These are phyloP conservation scores for Trichoderma endophyticum DNA, from an alignment of 2,329 filamentous ascomycete species.

Conservation along the genomic window DNA sequence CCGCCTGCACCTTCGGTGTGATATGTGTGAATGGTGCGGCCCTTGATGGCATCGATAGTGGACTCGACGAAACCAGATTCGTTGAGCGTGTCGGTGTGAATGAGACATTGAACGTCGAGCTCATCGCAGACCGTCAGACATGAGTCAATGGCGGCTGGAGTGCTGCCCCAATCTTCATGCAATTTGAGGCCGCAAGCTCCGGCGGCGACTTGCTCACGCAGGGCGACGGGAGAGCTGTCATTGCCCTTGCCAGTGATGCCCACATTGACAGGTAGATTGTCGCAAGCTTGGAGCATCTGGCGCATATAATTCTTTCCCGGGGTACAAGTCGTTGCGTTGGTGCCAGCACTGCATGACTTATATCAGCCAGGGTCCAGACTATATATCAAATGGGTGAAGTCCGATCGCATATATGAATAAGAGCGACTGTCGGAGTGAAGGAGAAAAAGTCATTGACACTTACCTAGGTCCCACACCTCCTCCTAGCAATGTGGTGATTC, in stretches of 20 bases:
- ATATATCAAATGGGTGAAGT: too few species aligned
- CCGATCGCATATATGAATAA: not conserved
- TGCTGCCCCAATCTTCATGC: slow-evolving; percentile 94
- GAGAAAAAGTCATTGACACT: slow-evolving; percentile 22
- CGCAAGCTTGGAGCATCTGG: slow-evolving; percentile 86
- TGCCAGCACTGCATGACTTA: slow-evolving; percentile 63
- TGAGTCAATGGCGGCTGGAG: slow-evolving; percentile 85
- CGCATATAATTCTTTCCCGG: slow-evolving; percentile 79
- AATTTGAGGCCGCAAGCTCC: slow-evolving; percentile 89
- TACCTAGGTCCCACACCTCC: slow-evolving; percentile 89
- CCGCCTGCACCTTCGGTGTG: slow-evolving; percentile 95
- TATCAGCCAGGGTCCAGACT: not conserved
- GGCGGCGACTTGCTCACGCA: slow-evolving; percentile 77
- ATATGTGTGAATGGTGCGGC: slow-evolving; percentile 90
- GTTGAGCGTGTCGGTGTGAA: slow-evolving; percentile 95
- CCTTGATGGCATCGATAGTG: slow-evolving; percentile 80
- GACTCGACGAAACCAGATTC: slow-evolving; percentile 96
- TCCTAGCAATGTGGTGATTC: slow-evolving; percentile 86
- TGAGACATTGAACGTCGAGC: slow-evolving; percentile 86
- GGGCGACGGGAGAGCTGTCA: slow-evolving; percentile 66
- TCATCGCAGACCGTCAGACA: slow-evolving; percentile 86
- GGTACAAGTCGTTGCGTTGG: slow-evolving; percentile 90
- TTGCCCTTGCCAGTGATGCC: slow-evolving; percentile 95
- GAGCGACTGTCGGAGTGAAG: not conserved
- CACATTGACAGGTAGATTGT: slow-evolving; percentile 77